These are phyloP conservation scores for Raffaelea albimanens DNA, from an alignment of 2,329 filamentous ascomycete genomes.

Conservation along the genomic window DNA sequence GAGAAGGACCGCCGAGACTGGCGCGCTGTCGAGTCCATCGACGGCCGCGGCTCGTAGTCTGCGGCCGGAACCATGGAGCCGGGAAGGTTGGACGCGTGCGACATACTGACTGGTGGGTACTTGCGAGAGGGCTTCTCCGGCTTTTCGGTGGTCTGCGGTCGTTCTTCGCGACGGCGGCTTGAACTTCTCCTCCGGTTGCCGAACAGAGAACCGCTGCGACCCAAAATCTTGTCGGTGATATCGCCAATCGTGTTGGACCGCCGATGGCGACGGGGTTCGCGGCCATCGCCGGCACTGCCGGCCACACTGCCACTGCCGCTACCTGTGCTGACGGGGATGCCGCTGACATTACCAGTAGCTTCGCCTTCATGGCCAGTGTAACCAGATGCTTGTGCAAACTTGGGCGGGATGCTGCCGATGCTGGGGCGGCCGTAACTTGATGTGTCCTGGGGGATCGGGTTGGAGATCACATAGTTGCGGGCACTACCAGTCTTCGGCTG, in stretches of 20 bases:
- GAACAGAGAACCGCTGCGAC: slow-evolving; percentile 73
- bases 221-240: slow-evolving; percentile 76
- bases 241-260: slow-evolving; percentile 69
- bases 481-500: slow-evolving; percentile 51
- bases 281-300: slow-evolving; percentile 27
- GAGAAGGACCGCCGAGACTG: slow-evolving; percentile 61
- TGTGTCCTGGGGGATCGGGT: slow-evolving; percentile 49
- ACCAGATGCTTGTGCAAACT: slow-evolving; percentile 48
- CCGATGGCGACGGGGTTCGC: slow-evolving; percentile 43
- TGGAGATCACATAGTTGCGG: slow-evolving; percentile 62
- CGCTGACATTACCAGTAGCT: slow-evolving; percentile 27
- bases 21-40: slow-evolving; percentile 53
- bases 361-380: slow-evolving; percentile 37
- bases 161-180: slow-evolving; percentile 1
- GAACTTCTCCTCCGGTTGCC: slow-evolving; percentile 38
- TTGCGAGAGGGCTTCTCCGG: slow-evolving; percentile 48
- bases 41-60: slow-evolving; percentile 39
- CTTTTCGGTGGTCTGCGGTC: background rate
- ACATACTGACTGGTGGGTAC: slow-evolving; percentile 88
- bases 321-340: background rate
- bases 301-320: background rate
- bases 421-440: slow-evolving; percentile 49
- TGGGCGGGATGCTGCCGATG: slow-evolving; percentile 48
- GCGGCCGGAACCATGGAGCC: background rate
- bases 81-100: slow-evolving; percentile 39